These are phyloP conservation scores for Nevesoporus exiguus DNA, from an alignment of 768 basidiomycete species.

Conservation along the genomic window DNA sequence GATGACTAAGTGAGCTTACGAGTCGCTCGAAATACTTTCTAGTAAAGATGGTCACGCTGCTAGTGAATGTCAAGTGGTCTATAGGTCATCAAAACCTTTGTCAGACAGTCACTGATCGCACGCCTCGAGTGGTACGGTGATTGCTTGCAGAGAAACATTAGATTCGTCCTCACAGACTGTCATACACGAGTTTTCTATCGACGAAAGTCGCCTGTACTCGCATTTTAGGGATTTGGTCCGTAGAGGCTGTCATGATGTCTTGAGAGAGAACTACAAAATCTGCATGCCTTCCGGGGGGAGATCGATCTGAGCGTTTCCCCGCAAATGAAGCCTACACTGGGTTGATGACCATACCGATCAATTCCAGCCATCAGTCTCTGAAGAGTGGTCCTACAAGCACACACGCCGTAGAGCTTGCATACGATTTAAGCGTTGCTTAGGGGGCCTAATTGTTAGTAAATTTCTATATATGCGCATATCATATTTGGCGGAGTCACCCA, in stretches of 20 bases:
- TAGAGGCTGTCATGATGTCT: constrained; percentile 71
- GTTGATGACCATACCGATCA: constrained; percentile 53
- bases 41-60: too few relatives aligned
- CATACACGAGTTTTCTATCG: constrained; percentile 59
- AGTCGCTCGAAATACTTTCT: too few relatives aligned
- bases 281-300: constrained; percentile 70
- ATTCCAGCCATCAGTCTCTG: not conserved
- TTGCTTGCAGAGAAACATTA: too few relatives aligned
- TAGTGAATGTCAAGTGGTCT: too few relatives aligned
- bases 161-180: constrained; percentile 33
- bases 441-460: constrained; percentile 54
- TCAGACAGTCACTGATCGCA: not conserved
- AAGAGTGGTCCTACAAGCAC: not conserved
- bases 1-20: too few relatives aligned
- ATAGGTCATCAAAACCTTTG: too few relatives aligned
- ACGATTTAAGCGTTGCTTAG: constrained; percentile 72
- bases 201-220: constrained; percentile 73
- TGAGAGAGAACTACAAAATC: constrained; percentile 84
- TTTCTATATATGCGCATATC: too few relatives aligned
- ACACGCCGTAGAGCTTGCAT: constrained; percentile 74
- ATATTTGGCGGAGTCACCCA: constrained; percentile 30
- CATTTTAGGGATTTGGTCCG: constrained; percentile 58
- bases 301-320: constrained; percentile 74
- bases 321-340: constrained; percentile 86
- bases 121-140: too few relatives aligned